Percentiles rank a stretch among this genome's conserved stretches.
Evolutionary conservation across 495 filamentous ascomycete species (phyloP).

Genomic region (Penicillium goetzii): DNA sequence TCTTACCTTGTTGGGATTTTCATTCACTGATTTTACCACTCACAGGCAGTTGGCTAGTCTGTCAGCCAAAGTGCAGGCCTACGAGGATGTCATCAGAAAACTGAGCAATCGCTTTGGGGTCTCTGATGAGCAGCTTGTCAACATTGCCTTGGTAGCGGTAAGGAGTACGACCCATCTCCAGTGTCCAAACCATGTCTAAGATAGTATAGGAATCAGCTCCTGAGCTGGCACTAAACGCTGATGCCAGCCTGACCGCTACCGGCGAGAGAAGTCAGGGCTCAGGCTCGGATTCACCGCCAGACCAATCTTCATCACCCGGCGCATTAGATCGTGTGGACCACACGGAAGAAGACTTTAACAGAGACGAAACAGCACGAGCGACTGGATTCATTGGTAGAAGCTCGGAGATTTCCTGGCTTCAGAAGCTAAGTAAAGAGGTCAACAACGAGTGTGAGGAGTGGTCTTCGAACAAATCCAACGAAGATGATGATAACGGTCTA

Average conservation of each 20-base stretch:
- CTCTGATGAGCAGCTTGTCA: conserved; percentile 46
- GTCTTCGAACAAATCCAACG: conserved; percentile 20
- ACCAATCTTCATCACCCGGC: conserved; percentile 39
- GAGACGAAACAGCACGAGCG: conserved; percentile 47
- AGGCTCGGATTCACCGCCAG: conserved; percentile 29
- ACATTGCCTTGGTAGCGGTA: conserved; percentile 41
- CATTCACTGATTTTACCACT: neutral
- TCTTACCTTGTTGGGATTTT: neutral
- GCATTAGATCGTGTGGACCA: conserved; percentile 57
- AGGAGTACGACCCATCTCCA: conserved; percentile 13
- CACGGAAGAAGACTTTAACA: conserved; percentile 62
- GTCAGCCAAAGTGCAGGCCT: conserved; percentile 52
- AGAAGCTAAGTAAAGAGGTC: conserved; percentile 46
- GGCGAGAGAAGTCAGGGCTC: conserved; percentile 23
- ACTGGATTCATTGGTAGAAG: conserved; percentile 64
- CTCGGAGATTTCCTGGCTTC: conserved; percentile 64
- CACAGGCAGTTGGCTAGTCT: conserved; percentile 53
- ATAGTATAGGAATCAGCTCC: conserved; percentile 33
- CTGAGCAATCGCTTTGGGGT: conserved; percentile 43
- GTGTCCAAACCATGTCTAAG: conserved; percentile 18
- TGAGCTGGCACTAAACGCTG: conserved; percentile 27
- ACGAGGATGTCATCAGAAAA: conserved; percentile 49
- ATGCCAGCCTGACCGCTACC: conserved; percentile 11
- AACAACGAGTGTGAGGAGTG: conserved; percentile 35
- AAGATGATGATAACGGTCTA: conserved; percentile 28